These are phyloP conservation scores for Ganoderma leucocontextum DNA, from an alignment of 1,284 basidiomycete species.

Conservation along the genomic window DNA sequence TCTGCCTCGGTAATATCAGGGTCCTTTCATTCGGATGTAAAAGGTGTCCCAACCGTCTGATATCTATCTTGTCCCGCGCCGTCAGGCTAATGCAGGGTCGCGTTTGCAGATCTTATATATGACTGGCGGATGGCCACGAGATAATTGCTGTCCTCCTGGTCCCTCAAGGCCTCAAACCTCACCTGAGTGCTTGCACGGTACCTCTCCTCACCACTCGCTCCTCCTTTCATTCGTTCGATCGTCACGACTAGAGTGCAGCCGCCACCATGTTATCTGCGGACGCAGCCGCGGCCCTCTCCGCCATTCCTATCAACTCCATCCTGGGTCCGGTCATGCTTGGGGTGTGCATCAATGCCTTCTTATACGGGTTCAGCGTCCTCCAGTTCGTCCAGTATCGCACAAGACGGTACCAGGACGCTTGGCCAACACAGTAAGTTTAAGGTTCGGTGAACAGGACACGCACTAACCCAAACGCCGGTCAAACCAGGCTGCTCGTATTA, in stretches of 20 bases:
- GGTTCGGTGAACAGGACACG: background rate
- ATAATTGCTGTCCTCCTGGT: background rate
- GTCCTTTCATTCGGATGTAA: background rate
- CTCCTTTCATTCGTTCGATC: background rate
- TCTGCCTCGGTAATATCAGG: background rate
- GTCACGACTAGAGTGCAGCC: background rate
- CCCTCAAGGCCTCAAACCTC: background rate
- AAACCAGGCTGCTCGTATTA: slow-evolving; percentile 38
- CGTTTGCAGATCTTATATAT: background rate
- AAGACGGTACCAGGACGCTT: slow-evolving; percentile 12
- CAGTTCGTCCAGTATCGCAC: slow-evolving; percentile 26
- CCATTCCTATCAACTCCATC: slow-evolving; percentile 8
- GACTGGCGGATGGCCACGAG: background rate
- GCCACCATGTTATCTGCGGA: background rate
- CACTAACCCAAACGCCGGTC: background rate
- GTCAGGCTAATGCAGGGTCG: background rate
- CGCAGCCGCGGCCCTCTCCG: background rate
- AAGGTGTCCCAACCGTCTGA: no score
- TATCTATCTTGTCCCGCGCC: background rate
- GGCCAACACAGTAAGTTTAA: slow-evolving; percentile 17
- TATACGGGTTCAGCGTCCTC: slow-evolving; percentile 26
- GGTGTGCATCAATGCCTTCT: slow-evolving; percentile 25
- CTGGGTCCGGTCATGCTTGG: slow-evolving; percentile 26
- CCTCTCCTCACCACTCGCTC: background rate
- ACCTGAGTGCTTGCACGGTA: background rate